These are phyloP conservation scores for Erodium moschatum DNA, from an alignment of 441 rosid species.

Conservation along the genomic window DNA sequence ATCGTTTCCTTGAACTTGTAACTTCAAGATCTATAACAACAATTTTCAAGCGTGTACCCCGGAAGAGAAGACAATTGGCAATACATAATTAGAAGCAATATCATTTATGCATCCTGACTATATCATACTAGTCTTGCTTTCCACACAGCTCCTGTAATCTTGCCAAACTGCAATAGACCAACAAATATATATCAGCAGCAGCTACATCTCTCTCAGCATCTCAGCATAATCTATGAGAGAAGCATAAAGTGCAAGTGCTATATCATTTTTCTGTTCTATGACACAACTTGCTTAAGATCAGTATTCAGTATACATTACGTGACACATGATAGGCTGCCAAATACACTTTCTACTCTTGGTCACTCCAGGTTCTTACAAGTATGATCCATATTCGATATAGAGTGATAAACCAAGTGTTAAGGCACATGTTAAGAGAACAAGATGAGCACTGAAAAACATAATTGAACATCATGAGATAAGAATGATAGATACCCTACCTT, in stretches of 20 bases:
- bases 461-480: neutral
- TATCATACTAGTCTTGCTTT: conserved; percentile 12
- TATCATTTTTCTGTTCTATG: too few relatives aligned
- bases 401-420: too few relatives aligned
- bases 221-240: neutral
- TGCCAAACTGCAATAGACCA: conserved; percentile 31
- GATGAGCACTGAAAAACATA: neutral
- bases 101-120: neutral
- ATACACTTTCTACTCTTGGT: too few relatives aligned
- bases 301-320: too few relatives aligned
- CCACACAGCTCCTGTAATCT: conserved; percentile 40
- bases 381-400: too few relatives aligned
- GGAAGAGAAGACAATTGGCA: neutral
- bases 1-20: conserved; percentile 21
- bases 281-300: too few relatives aligned
- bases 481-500: neutral
- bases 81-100: conserved; percentile 5
- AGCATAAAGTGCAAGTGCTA: neutral
- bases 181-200: neutral
- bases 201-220: neutral
- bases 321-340: too few relatives aligned
- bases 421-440: too few relatives aligned
- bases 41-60: neutral
- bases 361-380: too few relatives aligned
- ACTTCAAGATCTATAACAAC: neutral